Evolutionary conservation across 495 filamentous ascomycete genomes (phyloP).

Genomic region (Xylaria telfairii): DNA sequence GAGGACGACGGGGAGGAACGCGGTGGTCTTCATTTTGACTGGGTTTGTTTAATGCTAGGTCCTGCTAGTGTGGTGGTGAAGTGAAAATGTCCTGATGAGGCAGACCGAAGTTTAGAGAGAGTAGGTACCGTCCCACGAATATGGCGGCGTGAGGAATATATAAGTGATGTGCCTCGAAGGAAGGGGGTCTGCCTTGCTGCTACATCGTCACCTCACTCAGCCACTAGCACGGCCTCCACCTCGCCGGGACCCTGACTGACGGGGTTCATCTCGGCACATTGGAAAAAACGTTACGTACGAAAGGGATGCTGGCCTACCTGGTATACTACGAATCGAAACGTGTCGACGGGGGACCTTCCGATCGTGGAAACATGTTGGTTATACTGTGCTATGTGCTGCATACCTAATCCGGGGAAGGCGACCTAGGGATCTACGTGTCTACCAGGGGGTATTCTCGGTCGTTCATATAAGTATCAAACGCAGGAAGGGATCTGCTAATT

Average conservation of each 20-base stretch:
- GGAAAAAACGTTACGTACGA: background rate
- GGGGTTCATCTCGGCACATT: background rate
- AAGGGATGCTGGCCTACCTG: too few species aligned
- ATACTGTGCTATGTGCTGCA: too few species aligned
- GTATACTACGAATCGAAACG: too few species aligned
- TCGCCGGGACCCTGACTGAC: background rate
- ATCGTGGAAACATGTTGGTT: conserved; percentile 7
- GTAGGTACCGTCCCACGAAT: too few species aligned
- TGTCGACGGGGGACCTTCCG: background rate
- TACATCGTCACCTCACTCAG: conserved; percentile 8
- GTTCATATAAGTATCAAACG: background rate
- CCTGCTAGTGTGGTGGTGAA: background rate
- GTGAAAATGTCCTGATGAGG: background rate
- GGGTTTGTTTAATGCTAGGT: background rate
- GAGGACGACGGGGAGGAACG: conserved; percentile 42
- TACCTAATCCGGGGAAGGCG: conserved; percentile 16
- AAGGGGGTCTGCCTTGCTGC: background rate
- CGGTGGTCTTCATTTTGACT: conserved; percentile 49
- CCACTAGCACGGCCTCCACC: conserved; percentile 17
- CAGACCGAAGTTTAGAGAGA: background rate
- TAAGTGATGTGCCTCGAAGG: background rate
- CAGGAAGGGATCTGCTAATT: conserved; percentile 12
- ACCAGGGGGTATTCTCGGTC: conserved; percentile 4
- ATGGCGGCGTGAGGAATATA: background rate
- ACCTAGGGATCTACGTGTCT: background rate